These are phyloP conservation scores for Crataegus laevigata DNA, from an alignment of 306 rosid species.

Conservation along the genomic window DNA sequence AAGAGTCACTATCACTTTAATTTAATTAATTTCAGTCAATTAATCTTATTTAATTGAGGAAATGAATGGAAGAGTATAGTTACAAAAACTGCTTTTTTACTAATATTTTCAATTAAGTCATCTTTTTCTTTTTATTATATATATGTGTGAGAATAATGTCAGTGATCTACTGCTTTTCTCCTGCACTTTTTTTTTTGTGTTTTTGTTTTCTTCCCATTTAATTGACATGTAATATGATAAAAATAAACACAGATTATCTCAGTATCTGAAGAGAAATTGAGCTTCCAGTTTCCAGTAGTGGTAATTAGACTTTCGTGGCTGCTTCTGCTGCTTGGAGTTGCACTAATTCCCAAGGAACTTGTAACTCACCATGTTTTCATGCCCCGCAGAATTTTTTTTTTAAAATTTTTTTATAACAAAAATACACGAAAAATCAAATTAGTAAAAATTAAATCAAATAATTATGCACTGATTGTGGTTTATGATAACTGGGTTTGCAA, in stretches of 20 bases:
- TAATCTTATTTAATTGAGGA: neutral
- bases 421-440: neutral
- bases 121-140: neutral
- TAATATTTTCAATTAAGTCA: neutral
- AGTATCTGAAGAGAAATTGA: neutral
- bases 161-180: slow-evolving; percentile 1
- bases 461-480: neutral
- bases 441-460: neutral
- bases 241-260: neutral
- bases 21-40: neutral
- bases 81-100: slow-evolving; percentile 10
- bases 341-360: slow-evolving; percentile 24
- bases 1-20: neutral
- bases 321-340: neutral
- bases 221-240: neutral
- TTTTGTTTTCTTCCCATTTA: slow-evolving; percentile 6
- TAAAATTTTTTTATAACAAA: neutral
- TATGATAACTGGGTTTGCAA: neutral
- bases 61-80: neutral
- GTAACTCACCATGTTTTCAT: neutral
- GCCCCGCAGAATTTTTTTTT: neutral
- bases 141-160: neutral
- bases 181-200: neutral
- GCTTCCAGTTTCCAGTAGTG: neutral
- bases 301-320: slow-evolving; percentile 31